Conservation (phyloP, 345 rosid genomes). For the Combretum micranthum region DNA sequence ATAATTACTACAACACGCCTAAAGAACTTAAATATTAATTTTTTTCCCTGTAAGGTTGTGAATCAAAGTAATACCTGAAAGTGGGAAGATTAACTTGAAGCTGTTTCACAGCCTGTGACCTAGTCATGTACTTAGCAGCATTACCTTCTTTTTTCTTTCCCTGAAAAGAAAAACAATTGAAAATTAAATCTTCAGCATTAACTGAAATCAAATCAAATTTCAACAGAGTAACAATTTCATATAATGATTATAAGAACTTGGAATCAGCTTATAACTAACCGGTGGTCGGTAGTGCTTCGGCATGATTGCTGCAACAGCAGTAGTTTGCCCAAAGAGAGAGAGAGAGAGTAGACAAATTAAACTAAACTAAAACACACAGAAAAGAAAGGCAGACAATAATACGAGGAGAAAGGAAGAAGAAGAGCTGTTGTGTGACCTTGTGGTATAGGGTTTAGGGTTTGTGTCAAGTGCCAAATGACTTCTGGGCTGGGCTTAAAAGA, state of each 20-base stretch:
- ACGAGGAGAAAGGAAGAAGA: too few species aligned
- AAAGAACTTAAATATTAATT: too few species aligned
- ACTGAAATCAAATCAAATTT: not conserved
- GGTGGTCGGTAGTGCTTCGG: conserved; percentile 89
- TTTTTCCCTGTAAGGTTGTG: too few species aligned
- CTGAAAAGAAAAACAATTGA: conserved; percentile 22
- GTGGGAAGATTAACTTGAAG: conserved; percentile 68
- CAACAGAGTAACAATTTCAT: not conserved
- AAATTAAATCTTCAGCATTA: not conserved
- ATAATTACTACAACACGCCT: too few species aligned
- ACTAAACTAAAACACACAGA: too few species aligned
- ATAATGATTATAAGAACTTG: not conserved
- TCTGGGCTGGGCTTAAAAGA: too few species aligned
- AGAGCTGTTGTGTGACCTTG: too few species aligned
- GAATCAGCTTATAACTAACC: conserved; percentile 29
- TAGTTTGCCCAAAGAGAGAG: too few species aligned
- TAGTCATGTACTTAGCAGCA: conserved; percentile 74
- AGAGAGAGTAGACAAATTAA: too few species aligned
- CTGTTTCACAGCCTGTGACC: conserved; percentile 75
- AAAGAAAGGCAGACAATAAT: too few species aligned
- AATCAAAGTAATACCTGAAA: conserved; percentile 50
- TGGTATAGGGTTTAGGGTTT: too few species aligned
- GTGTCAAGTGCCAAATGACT: too few species aligned
- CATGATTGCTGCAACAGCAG: conserved; percentile 13
- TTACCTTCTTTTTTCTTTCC: conserved; percentile 98